Evolutionary conservation across 345 rosid genomes (phyloP), one percentile per base, ranked within the genome.

Genomic region (Dipteronia sinensis): DNA sequence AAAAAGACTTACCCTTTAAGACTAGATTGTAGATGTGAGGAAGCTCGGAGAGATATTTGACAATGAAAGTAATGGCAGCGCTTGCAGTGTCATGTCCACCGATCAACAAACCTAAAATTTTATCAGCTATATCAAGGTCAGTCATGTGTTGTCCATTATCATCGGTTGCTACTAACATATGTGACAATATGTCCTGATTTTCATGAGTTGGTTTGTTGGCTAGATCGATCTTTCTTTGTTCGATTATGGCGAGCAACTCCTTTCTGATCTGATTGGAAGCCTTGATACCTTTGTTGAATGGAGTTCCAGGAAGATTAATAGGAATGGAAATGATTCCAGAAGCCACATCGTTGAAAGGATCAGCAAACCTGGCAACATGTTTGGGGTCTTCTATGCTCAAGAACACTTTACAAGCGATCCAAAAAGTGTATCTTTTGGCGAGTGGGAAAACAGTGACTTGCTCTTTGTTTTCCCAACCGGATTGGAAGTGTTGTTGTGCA

Each of bases 21-120:
- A 83, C 85, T 67, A 65, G 20, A 10, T 73, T 16, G 49, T 83
- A 77, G 55, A 83, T 69, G 11, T 77, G 69, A 12, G 85, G 85
- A 19, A 79, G 76, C 62, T 83, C 83, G 16, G 83, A 47, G 16
- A 83, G 80, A 62, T 71, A 79, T 72, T 77, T 83, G 76, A 79
- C 66, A 17, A 83, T 27, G 59, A 73, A 83, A 64, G 81, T 77
- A 40, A 73, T 76, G 53, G 76, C 59, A 65, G 83, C 69, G 29
- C 73, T 76, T 3, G 79, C 78, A 3, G 85, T 83, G 65, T 83
- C 85, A 59, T 83, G 85, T 16, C 85, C 81, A 7, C 83, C 83
- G 4, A 83, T 77, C 20, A 79, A 63, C 46, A 83, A 74, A 3
- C 83, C 83, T 7, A 80, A 76, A 65, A 80, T 77, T 71, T 79